Evolutionary conservation across 148 eudicot genomes (phyloP).

Genomic region (Spergularia marina): DNA sequence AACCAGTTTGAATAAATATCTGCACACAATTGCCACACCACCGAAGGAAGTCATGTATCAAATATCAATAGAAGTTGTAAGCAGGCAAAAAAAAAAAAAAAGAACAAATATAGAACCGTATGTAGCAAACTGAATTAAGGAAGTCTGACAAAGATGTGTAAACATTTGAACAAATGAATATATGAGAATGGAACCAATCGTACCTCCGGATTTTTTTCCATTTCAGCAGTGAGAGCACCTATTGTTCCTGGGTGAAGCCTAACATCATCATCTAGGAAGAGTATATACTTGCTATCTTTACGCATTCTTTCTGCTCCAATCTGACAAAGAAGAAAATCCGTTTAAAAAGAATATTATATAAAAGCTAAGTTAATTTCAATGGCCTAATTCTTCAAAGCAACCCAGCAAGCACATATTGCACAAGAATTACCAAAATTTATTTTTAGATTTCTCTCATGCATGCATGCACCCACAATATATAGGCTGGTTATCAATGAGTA

Average conservation of each 20-base stretch:
- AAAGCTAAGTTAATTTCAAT: not conserved
- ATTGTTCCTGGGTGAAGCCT: constrained; percentile 96
- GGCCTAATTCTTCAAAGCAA: not conserved
- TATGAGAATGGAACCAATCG: constrained; percentile 6
- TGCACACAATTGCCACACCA: constrained; percentile 35
- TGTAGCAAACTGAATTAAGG: not conserved
- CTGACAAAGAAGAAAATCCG: constrained; percentile 35
- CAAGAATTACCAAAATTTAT: not conserved
- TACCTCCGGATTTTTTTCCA: constrained; percentile 93
- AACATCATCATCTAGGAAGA: constrained; percentile 96
- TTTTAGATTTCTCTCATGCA: not conserved
- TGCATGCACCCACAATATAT: constrained; percentile 3
- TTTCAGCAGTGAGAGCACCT: constrained; percentile 94
- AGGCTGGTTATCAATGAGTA: constrained; percentile 3
- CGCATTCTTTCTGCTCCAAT: constrained; percentile 93
- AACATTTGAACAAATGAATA: not conserved
- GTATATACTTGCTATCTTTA: constrained; percentile 89
- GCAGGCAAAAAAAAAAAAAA: not conserved
- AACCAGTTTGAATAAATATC: constrained; percentile 98
- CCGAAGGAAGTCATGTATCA: not conserved
- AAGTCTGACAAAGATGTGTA: not conserved
- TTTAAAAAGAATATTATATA: no score
- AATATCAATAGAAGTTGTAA: not conserved
- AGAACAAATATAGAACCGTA: not conserved
- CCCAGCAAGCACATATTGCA: not conserved